Evolutionary conservation across 2,329 filamentous ascomycete genomes (phyloP).

Genomic region (Arthrobotrys musiformis): DNA sequence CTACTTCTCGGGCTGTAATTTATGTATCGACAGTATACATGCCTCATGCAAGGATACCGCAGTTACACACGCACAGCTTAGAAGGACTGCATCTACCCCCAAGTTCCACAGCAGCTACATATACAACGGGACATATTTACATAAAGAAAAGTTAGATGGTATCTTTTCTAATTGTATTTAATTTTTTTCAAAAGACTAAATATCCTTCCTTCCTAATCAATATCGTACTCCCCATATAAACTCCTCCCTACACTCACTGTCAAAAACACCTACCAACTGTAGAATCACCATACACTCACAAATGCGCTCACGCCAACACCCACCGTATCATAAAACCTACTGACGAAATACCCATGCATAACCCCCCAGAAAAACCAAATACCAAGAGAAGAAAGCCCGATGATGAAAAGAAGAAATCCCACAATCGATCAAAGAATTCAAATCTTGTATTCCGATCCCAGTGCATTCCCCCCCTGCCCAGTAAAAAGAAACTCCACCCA

Average conservation of each 20-base stretch:
- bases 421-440: slow-evolving; percentile 7
- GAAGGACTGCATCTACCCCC: background rate
- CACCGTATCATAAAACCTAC: slow-evolving; percentile 7
- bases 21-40: background rate
- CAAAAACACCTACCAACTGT: background rate
- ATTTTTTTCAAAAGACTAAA: slow-evolving; percentile 3
- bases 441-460: background rate
- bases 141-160: background rate
- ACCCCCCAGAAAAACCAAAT: background rate
- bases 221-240: background rate
- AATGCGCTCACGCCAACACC: background rate
- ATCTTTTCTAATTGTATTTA: background rate
- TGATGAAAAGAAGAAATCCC: background rate
- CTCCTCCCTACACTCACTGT: background rate
- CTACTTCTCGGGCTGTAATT: background rate
- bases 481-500: background rate
- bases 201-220: slow-evolving; percentile 1
- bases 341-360: background rate
- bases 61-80: background rate
- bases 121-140: background rate
- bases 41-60: background rate
- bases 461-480: background rate
- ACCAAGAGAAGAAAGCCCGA: slow-evolving; percentile 10
- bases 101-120: background rate
- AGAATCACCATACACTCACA: background rate